These are phyloP conservation scores for Phaeosphaeria sp. DNA, from an alignment of 2,329 filamentous ascomycete species.

Conservation along the genomic window DNA sequence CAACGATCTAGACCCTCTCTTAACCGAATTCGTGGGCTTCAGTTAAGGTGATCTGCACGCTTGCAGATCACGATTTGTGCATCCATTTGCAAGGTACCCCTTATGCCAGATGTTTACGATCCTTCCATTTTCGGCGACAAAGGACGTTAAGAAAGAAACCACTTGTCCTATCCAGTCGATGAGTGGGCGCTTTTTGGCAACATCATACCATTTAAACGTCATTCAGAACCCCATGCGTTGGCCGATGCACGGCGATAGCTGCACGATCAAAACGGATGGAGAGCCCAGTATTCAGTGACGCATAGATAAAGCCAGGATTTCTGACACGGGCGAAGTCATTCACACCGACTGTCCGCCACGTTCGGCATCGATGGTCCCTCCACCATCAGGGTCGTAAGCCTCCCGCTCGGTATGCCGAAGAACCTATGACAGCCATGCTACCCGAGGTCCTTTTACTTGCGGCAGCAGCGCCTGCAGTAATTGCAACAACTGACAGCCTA, in stretches of 20 bases:
- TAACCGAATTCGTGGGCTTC: not conserved
- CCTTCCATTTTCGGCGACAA: not conserved
- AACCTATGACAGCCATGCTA: not conserved
- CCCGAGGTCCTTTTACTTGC: conserved; percentile 1
- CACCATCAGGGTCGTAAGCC: conserved; percentile 2
- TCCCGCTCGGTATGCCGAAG: conserved; percentile 31
- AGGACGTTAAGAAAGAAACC: not conserved
- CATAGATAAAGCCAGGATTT: conserved; percentile 8
- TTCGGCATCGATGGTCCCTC: conserved; percentile 12
- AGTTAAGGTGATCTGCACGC: not conserved
- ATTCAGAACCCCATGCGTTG: not conserved
- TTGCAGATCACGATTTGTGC: conserved; percentile 2
- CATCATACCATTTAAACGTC: not conserved
- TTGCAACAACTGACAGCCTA: not conserved
- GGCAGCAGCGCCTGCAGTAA: conserved; percentile 24
- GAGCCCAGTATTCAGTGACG: not conserved
- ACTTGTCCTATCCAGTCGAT: not conserved
- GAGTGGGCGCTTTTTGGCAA: not conserved
- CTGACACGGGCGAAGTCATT: conserved; percentile 13
- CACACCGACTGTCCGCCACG: conserved; percentile 31
- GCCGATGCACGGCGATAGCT: not conserved
- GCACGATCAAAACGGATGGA: not conserved
- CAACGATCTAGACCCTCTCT: not conserved
- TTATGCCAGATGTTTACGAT: not conserved
- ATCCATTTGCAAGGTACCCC: not conserved